A percentile compares a stretch with the other conserved stretches of the same genome.
phyloP scores from a whole-genome alignment of 2,329 filamentous ascomycete species.

The Cladobotryum protrusum region DNA sequence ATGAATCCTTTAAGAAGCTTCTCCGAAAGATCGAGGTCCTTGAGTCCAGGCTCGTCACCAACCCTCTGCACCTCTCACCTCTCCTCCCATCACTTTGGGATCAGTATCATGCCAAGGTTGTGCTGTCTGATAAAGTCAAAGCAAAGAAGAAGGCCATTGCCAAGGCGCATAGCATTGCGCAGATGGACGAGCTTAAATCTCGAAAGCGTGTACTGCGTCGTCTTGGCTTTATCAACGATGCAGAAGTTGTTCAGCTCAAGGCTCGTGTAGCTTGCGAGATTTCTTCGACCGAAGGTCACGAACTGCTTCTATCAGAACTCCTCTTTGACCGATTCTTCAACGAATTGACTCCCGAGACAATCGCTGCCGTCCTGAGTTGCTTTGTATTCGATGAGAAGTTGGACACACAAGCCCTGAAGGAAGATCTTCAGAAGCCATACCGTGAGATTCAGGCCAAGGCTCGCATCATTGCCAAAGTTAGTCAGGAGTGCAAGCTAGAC shows the following conservation, averaged over 20 bases:
- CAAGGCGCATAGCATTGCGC: conserved; percentile 79
- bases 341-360: conserved; percentile 80
- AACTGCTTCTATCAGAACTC: conserved; percentile 85
- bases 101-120: conserved; percentile 77
- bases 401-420: conserved; percentile 68
- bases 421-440: conserved; percentile 80
- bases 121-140: conserved; percentile 73
- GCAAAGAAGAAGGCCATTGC: conserved; percentile 79
- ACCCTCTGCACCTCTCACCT: conserved; percentile 86
- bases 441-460: conserved; percentile 84
- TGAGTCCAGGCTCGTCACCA: conserved; percentile 80
- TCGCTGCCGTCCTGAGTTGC: conserved; percentile 78
- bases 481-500: conserved; percentile 85
- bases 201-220: conserved; percentile 92
- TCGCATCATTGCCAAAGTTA: conserved; percentile 83
- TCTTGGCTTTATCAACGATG: conserved; percentile 91
- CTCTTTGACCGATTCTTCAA: conserved; percentile 99
- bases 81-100: conserved; percentile 78
- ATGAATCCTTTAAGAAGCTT: conserved; percentile 89
- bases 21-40: conserved; percentile 95
- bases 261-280: conserved; percentile 97
- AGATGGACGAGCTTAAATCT: conserved; percentile 93
- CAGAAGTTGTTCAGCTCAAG: conserved; percentile 93
- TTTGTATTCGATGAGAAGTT: conserved; percentile 98
- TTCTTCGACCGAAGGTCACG: conserved; percentile 82